These are phyloP conservation scores for Gastrolobium villosum DNA, from an alignment of 306 rosid species.

Conservation along the genomic window DNA sequence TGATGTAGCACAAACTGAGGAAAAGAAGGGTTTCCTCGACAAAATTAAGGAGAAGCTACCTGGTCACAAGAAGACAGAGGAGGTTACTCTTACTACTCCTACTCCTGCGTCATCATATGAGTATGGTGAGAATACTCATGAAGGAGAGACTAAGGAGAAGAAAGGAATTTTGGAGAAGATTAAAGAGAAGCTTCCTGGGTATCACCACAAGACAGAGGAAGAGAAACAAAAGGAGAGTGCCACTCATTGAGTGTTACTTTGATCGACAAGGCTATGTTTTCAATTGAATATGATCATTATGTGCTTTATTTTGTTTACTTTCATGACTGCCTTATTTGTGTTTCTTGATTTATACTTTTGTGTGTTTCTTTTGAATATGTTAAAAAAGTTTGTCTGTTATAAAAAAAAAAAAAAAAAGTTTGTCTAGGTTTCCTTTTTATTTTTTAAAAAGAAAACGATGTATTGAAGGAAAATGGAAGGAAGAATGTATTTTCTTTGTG, in stretches of 20 bases:
- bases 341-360: not conserved
- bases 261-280: not conserved
- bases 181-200: constrained; percentile 86
- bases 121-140: constrained; percentile 40
- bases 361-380: constrained; percentile 3
- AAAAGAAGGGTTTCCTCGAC: constrained; percentile 84
- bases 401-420: no score
- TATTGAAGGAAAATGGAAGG: not conserved
- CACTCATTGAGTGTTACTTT: constrained; percentile 25
- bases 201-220: constrained; percentile 57
- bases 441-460: not conserved
- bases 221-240: constrained; percentile 40
- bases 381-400: not conserved
- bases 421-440: not conserved
- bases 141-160: constrained; percentile 74
- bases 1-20: constrained; percentile 52
- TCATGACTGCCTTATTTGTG: not conserved
- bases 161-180: constrained; percentile 88
- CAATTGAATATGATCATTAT: constrained; percentile 27
- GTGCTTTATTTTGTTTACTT: constrained; percentile 35
- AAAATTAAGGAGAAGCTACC: constrained; percentile 90
- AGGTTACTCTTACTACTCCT: constrained; percentile 35
- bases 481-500: not conserved
- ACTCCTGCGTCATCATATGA: constrained; percentile 16
- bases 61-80: constrained; percentile 84